Conservation (phyloP, 2,329 filamentous ascomycete species). For the Rutstroemia sp. region DNA sequence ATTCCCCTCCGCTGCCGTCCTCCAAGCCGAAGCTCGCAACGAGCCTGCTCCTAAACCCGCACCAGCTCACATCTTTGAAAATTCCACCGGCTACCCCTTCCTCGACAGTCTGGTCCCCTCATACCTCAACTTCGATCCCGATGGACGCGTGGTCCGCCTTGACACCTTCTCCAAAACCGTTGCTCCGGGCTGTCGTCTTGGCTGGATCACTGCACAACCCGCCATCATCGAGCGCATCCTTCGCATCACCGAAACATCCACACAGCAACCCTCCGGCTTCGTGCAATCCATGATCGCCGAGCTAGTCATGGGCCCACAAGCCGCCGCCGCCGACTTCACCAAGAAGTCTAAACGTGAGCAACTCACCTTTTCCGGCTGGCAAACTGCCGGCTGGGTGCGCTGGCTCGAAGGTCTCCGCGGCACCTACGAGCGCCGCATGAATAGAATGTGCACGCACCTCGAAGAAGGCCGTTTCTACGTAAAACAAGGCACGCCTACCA, state of each 20-base stretch:
- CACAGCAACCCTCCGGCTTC: conserved; percentile 83
- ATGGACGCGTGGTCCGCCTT: conserved; percentile 81
- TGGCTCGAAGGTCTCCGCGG: conserved; percentile 83
- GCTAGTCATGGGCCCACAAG: conserved; percentile 64
- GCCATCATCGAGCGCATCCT: conserved; percentile 64
- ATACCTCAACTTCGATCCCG: conserved; percentile 71
- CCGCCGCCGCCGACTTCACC: conserved; percentile 38
- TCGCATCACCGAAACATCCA: conserved; percentile 69
- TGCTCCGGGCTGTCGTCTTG: conserved; percentile 80
- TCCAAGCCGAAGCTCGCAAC: conserved; percentile 31
- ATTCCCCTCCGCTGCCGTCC: conserved; percentile 60
- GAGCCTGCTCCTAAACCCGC: conserved; percentile 23
- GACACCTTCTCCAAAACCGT: conserved; percentile 95
- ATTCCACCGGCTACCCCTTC: conserved; percentile 63
- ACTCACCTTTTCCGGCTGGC: conserved; percentile 54
- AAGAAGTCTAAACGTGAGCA: conserved; percentile 32
- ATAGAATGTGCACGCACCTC: conserved; percentile 65
- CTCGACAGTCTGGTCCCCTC: conserved; percentile 78
- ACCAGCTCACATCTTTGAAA: conserved; percentile 26
- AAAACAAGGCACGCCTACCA: conserved; percentile 49
- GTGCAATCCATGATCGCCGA: conserved; percentile 77
- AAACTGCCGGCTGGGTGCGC: conserved; percentile 77
- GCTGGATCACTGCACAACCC: conserved; percentile 85
- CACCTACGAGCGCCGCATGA: conserved; percentile 80
- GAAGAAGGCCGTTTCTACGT: conserved; percentile 60